These are phyloP conservation scores for Aspergillus pseudonomiae DNA, from an alignment of 2,329 filamentous ascomycete species.

Conservation along the genomic window DNA sequence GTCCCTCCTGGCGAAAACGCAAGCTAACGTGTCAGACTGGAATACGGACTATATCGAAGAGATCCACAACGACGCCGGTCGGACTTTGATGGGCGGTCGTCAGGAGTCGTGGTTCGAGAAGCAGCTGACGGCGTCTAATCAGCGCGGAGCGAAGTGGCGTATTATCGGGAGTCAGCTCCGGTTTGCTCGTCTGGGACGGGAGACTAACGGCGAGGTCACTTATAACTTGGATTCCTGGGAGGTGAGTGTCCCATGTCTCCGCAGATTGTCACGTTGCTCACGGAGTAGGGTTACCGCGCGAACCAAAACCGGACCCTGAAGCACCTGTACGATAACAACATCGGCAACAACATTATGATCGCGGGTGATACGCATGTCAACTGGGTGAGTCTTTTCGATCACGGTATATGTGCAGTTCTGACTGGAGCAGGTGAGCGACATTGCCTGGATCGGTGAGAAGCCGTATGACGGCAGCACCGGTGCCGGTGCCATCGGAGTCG, in stretches of 20 bases:
- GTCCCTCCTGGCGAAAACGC: background rate
- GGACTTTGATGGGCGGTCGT: constrained; percentile 70
- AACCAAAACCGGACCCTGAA: constrained; percentile 73
- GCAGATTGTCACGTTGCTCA: background rate
- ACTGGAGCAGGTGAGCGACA: constrained; percentile 43
- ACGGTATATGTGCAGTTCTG: background rate
- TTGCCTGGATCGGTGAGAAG: constrained; percentile 60
- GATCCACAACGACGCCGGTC: constrained; percentile 68
- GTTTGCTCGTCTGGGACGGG: constrained; percentile 18
- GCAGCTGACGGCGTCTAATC: constrained; percentile 58
- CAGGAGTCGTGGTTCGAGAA: constrained; percentile 78
- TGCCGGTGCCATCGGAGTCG: constrained; percentile 61
- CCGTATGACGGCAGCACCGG: constrained; percentile 58
- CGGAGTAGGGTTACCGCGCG: constrained; percentile 59
- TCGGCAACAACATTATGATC: constrained; percentile 73
- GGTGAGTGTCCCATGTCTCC: background rate
- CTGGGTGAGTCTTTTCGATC: constrained; percentile 51
- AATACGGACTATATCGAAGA: constrained; percentile 64
- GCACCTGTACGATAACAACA: constrained; percentile 67
- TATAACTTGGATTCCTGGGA: constrained; percentile 59
- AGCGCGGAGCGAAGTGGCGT: constrained; percentile 70
- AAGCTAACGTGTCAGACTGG: constrained; percentile 46
- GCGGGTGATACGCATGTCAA: constrained; percentile 70
- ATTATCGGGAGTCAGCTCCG: constrained; percentile 70
- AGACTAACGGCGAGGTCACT: constrained; percentile 7